A percentile compares a stretch with the other conserved stretches of the same genome.
These are phyloP conservation scores for Pezicula rhizophila DNA, from an alignment of 2,329 filamentous ascomycete species.

Conservation along the genomic window DNA sequence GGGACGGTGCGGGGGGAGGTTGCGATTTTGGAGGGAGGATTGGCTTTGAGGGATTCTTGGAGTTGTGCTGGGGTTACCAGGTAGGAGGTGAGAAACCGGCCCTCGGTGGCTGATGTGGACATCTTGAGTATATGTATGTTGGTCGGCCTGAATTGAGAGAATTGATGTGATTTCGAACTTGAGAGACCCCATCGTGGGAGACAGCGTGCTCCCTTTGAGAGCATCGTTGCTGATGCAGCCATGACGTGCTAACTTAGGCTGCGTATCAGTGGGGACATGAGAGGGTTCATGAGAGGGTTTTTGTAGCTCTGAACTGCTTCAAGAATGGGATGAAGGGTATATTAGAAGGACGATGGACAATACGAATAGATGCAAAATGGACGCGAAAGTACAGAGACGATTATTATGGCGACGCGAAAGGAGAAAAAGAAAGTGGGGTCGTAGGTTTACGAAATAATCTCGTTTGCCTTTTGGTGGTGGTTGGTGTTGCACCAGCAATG, in stretches of 20 bases:
- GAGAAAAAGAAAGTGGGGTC: background rate
- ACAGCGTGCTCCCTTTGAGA: conserved; percentile 12
- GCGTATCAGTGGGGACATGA: conserved; percentile 11
- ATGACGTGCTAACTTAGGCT: conserved; percentile 19
- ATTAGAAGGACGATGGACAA: background rate
- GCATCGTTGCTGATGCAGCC: conserved; percentile 18
- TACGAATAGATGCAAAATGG: background rate
- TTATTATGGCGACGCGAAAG: background rate
- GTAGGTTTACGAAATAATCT: too few relatives aligned
- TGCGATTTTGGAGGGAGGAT: conserved; percentile 71
- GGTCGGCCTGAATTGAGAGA: conserved; percentile 12
- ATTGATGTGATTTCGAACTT: conserved; percentile 7
- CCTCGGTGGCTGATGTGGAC: conserved; percentile 19
- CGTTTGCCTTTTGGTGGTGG: too few relatives aligned
- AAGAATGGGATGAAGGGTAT: conserved; percentile 9
- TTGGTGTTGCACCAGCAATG: too few relatives aligned
- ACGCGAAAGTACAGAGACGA: background rate
- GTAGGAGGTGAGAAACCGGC: conserved; percentile 66
- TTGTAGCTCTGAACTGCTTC: conserved; percentile 2
- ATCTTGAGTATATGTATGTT: conserved; percentile 22
- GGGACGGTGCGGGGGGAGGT: conserved; percentile 80
- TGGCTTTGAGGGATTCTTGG: conserved; percentile 73
- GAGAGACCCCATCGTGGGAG: background rate
- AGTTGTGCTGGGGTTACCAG: conserved; percentile 82
- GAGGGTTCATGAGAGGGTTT: background rate